A percentile compares a stretch with the other conserved stretches of the same genome.
phyloP scores from a whole-genome alignment of 352 stramenopile genomes.

The Globisporangium parvum region DNA sequence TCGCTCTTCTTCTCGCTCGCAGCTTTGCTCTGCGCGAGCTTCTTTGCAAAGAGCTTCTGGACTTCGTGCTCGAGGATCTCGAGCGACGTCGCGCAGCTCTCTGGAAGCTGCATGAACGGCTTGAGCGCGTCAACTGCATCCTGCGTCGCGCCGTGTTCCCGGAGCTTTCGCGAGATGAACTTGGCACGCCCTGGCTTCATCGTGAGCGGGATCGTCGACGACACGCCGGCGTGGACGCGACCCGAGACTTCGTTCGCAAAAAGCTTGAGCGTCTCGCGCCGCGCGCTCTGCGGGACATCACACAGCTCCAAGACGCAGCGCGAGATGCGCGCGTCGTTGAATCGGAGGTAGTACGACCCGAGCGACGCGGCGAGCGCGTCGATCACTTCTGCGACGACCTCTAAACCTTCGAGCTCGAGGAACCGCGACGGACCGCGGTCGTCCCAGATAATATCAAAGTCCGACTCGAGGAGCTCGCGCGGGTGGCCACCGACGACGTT shows the following conservation, averaged over 20 bases:
- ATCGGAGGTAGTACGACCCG: slow-evolving; percentile 69
- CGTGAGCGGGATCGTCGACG: slow-evolving; percentile 49
- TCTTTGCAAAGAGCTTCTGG: slow-evolving; percentile 50
- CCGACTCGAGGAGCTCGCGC: slow-evolving; percentile 71
- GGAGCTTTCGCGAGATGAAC: slow-evolving; percentile 66
- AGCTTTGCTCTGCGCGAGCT: slow-evolving; percentile 24
- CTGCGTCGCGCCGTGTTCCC: slow-evolving; percentile 43
- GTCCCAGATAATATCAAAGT: slow-evolving; percentile 86
- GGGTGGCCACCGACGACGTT: slow-evolving; percentile 70
- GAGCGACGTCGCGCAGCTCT: slow-evolving; percentile 51
- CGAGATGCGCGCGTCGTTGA: slow-evolving; percentile 76
- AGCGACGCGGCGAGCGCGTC: slow-evolving; percentile 47
- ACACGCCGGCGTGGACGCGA: slow-evolving; percentile 50
- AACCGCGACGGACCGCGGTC: slow-evolving; percentile 55
- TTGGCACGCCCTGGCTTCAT: slow-evolving; percentile 70
- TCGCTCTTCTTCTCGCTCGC: slow-evolving; percentile 9
- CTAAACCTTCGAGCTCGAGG: slow-evolving; percentile 68
- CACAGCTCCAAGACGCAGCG: slow-evolving; percentile 67
- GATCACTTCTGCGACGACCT: slow-evolving; percentile 77
- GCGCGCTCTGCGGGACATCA: slow-evolving; percentile 35
- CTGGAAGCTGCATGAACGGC: slow-evolving; percentile 72
- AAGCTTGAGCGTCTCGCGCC: slow-evolving; percentile 67
- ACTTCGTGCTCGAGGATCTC: slow-evolving; percentile 64
- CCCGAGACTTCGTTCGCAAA: slow-evolving; percentile 72
- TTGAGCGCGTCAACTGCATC: slow-evolving; percentile 52